A percentile compares a stretch with the other conserved stretches of the same genome.
phyloP scores from a whole-genome alignment of 1,284 basidiomycete species.

The Lignosus rhinocerotis region DNA sequence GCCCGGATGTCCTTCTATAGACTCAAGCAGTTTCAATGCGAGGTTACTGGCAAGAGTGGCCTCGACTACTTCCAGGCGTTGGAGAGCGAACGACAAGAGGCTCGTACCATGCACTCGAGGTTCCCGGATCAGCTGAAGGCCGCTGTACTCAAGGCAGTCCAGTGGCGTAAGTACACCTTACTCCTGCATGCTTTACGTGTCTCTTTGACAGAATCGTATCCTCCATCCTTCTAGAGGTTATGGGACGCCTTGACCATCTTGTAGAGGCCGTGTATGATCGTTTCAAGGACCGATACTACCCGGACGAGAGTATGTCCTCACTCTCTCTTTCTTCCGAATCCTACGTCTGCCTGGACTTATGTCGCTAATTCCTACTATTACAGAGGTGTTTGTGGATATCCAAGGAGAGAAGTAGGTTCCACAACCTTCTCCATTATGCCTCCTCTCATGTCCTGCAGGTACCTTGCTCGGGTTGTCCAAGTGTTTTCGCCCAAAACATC shows the following conservation, averaged over 20 bases:
- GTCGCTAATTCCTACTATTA: constrained; percentile 6
- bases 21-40: constrained; percentile 91
- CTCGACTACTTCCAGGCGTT: constrained; percentile 94
- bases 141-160: constrained; percentile 87
- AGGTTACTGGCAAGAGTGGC: constrained; percentile 91
- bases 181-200: constrained; percentile 21
- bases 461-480: constrained; percentile 73
- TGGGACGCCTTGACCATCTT: constrained; percentile 91
- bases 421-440: constrained; percentile 25
- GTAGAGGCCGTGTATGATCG: constrained; percentile 94
- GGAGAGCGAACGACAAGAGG: constrained; percentile 88
- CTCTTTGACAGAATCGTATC: constrained; percentile 6
- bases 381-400: constrained; percentile 84
- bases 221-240: constrained; percentile 68
- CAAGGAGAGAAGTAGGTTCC: constrained; percentile 73
- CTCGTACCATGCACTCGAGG: constrained; percentile 82
- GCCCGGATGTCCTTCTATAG: constrained; percentile 93
- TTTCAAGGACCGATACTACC: constrained; percentile 94
- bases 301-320: constrained; percentile 76
- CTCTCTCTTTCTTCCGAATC: constrained; percentile 7
- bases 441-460: constrained; percentile 48
- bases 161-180: constrained; percentile 79
- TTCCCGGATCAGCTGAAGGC: constrained; percentile 94
- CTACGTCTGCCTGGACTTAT: background rate
- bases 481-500: constrained; percentile 62